Percentiles rank a stretch among this genome's conserved stretches.
Conservation (phyloP, 2,329 filamentous ascomycete genomes). For the Aspergillus sclerotialis region DNA sequence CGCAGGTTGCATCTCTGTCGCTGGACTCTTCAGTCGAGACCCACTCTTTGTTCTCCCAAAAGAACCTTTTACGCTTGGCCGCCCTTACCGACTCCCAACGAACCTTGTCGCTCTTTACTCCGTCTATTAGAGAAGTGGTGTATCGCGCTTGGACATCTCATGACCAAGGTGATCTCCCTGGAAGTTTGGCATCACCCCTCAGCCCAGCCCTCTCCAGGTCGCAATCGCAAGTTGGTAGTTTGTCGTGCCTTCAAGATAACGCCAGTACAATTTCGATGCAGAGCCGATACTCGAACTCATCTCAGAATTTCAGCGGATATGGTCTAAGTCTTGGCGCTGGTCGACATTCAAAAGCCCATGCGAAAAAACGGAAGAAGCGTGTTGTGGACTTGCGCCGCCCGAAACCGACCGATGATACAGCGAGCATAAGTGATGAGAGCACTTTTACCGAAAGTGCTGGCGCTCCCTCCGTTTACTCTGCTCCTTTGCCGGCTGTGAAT, state of each 20-base stretch:
- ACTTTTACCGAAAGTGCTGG: slow-evolving; percentile 33
- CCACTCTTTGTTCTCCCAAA: slow-evolving; percentile 89
- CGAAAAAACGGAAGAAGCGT: slow-evolving; percentile 41
- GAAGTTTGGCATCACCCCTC: slow-evolving; percentile 31
- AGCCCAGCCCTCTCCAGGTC: slow-evolving; percentile 53
- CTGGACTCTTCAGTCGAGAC: slow-evolving; percentile 74
- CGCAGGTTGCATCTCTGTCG: slow-evolving; percentile 67
- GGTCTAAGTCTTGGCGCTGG: slow-evolving; percentile 34
- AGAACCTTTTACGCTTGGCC: slow-evolving; percentile 78
- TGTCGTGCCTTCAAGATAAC: slow-evolving; percentile 68
- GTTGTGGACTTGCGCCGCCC: slow-evolving; percentile 41
- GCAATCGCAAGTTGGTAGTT: slow-evolving; percentile 57
- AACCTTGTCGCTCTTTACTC: slow-evolving; percentile 85
- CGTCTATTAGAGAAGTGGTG: slow-evolving; percentile 80
- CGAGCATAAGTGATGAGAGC: slow-evolving; percentile 37
- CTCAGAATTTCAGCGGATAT: slow-evolving; percentile 31
- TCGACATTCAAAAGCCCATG: slow-evolving; percentile 38
- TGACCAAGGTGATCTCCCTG: slow-evolving; percentile 57
- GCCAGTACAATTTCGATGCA: slow-evolving; percentile 60
- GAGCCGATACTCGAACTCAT: slow-evolving; percentile 45
- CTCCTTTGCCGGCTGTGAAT: slow-evolving; percentile 52
- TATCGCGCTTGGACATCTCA: slow-evolving; percentile 88
- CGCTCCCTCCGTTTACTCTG: slow-evolving; percentile 44
- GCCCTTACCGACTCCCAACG: slow-evolving; percentile 81
- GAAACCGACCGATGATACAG: slow-evolving; percentile 33